A percentile compares a stretch with the other conserved stretches of the same genome.
phyloP scores from a whole-genome alignment of 495 filamentous ascomycete species.

The Penicillium goetzii region DNA sequence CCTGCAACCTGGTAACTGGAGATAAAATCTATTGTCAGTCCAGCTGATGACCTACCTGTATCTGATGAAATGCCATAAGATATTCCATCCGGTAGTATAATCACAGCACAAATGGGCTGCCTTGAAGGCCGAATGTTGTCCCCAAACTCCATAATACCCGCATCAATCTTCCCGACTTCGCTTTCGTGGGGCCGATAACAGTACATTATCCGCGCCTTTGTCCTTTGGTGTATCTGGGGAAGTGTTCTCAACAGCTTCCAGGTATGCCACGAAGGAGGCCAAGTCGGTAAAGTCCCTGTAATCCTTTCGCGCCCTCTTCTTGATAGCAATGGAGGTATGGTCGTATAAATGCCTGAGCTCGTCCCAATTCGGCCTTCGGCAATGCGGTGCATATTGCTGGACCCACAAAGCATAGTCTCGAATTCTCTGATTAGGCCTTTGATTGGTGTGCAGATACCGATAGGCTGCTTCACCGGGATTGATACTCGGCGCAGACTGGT shows the following conservation, averaged over 20 bases:
- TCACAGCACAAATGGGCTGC: neutral
- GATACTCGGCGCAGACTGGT: neutral
- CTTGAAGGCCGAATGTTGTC: neutral
- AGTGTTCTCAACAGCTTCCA: slow-evolving; percentile 16
- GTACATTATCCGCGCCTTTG: neutral
- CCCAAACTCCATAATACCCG: neutral
- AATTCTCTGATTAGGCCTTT: slow-evolving; percentile 8
- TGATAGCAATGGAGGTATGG: slow-evolving; percentile 7
- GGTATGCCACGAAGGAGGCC: slow-evolving; percentile 21
- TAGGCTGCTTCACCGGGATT: neutral
- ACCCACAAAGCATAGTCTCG: slow-evolving; percentile 22
- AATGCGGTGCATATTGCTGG: slow-evolving; percentile 19
- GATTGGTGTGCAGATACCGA: neutral
- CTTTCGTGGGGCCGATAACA: neutral
- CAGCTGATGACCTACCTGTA: neutral
- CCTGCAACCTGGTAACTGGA: neutral
- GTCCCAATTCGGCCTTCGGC: slow-evolving; percentile 6
- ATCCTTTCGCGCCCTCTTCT: slow-evolving; percentile 4
- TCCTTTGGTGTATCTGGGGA: neutral
- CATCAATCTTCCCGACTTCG: neutral
- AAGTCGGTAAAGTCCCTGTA: slow-evolving; percentile 13
- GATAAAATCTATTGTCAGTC: neutral
- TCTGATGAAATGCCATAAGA: neutral
- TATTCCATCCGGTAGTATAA: neutral
- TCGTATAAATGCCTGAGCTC: slow-evolving; percentile 26